phyloP scores from a whole-genome alignment of 1,284 basidiomycete species.

The Puccinia hordei region DNA sequence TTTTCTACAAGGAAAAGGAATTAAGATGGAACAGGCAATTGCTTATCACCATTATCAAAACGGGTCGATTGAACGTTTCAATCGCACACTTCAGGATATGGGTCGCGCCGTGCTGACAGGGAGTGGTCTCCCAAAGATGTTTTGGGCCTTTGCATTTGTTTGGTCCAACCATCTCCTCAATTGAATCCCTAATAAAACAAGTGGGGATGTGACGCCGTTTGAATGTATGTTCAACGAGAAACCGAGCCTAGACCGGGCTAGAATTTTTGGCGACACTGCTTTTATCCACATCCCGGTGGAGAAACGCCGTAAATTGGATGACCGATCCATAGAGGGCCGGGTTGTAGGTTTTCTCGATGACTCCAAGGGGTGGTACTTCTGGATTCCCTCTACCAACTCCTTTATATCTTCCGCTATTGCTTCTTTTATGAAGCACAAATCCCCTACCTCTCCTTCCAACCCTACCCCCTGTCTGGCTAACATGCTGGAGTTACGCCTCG shows the following conservation, averaged over 20 bases:
- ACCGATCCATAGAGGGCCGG: background rate
- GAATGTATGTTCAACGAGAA: background rate
- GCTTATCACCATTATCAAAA: constrained; percentile 50
- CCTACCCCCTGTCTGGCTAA: no score
- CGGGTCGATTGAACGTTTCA: constrained; percentile 32
- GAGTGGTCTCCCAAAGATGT: background rate
- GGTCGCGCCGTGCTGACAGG: constrained; percentile 17
- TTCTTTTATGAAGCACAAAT: no score
- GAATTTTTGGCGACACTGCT: constrained; percentile 1
- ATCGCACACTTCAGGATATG: constrained; percentile 18
- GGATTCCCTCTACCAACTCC: background rate
- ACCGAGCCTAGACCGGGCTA: background rate
- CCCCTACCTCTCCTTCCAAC: no score
- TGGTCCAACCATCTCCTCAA: background rate
- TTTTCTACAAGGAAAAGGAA: constrained; percentile 4
- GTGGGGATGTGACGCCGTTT: background rate
- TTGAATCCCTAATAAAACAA: background rate
- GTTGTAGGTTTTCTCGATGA: background rate
- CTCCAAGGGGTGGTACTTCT: background rate
- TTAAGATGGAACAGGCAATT: background rate
- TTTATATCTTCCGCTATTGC: no score
- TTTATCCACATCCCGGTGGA: background rate
- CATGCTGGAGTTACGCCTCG: background rate
- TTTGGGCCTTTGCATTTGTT: constrained; percentile 29
- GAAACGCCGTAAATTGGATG: background rate